Base-by-base conservation (phyloP, 2,329 filamentous ascomycete species). In the Diaporthe caulivora region DNA sequence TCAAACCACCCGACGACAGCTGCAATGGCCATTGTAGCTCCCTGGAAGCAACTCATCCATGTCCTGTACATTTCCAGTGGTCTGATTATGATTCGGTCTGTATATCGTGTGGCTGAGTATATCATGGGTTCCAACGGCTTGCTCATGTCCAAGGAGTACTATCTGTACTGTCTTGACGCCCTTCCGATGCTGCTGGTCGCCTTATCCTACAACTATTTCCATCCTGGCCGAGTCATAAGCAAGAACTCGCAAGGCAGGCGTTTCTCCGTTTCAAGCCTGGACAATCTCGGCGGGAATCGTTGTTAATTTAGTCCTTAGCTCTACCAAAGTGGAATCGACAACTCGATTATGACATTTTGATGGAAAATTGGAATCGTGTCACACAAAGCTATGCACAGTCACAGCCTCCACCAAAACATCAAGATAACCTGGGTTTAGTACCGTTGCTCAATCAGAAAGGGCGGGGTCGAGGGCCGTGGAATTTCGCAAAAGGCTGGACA, bases 121-220 rank as follows among this genome's bases (percentile, higher is more conserved):
- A 42, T 60, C 0, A 47, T 15, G 42, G 68, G 68, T 2, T 55
- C 51, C 11, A 53, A 70, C 0, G 54, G 53, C 1, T 11, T 34
- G n/a, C 26, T 70, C 9, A 40, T 57, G 42, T 60, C 68, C 21
- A 70, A 54, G 34, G 68, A 70, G 68, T 15, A 34, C 3, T 70
- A 70, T 24, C 24, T 70, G 4, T 62, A 70, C 53, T 34, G 37
- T 26, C 31, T 70, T 0, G 68, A 70, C 26, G 53, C 68, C 11
- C 54, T 57, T n/a, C 54, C 42, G 34, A 70, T 70, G 68, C 54
- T 70, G n/a, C 51, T 70, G 15, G 53, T 70, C 10, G 53, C 40
- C 21, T 21, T 57, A 7, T 29, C 54, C 42, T 70, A 42, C 37
- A 47, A 31, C 15, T 21, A 17, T n/a, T 70, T 47, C 21, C 68